Percentiles rank a stretch among this genome's conserved stretches.
These are phyloP conservation scores for Phytophthora sojae DNA, from an alignment of 352 stramenopile species.

Conservation along the genomic window DNA sequence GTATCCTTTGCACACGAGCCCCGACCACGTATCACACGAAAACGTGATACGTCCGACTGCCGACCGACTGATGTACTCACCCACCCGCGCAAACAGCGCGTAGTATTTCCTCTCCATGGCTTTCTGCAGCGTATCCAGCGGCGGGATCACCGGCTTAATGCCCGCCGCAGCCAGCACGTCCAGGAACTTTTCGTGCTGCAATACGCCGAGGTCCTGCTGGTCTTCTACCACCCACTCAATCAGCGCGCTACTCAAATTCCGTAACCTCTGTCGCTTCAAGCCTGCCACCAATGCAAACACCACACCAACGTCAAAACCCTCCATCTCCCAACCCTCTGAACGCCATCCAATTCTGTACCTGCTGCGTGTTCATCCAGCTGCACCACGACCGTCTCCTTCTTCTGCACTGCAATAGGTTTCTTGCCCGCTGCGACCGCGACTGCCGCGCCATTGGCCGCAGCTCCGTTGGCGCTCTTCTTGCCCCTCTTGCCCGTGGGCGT, in stretches of 20 bases:
- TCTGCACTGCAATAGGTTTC: conserved; percentile 47
- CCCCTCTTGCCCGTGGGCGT: conserved; percentile 52
- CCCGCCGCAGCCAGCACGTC: conserved; percentile 62
- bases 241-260: conserved; percentile 65
- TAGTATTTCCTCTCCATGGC: conserved; percentile 82
- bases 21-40: conserved; percentile 83
- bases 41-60: conserved; percentile 77
- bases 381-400: conserved; percentile 51
- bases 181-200: conserved; percentile 77
- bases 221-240: conserved; percentile 85
- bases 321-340: conserved; percentile 1
- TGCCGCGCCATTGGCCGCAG: conserved; percentile 21
- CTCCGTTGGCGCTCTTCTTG: conserved; percentile 55
- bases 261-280: conserved; percentile 71
- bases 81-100: conserved; percentile 69
- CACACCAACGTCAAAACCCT: conserved; percentile 8
- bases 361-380: conserved; percentile 69
- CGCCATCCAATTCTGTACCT: conserved; percentile 37
- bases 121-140: conserved; percentile 66
- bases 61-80: conserved; percentile 80
- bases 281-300: conserved; percentile 33
- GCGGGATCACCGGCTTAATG: conserved; percentile 57
- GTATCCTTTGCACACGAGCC: conserved; percentile 73
- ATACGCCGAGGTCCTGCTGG: conserved; percentile 66
- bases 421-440: conserved; percentile 33